Evolutionary conservation across 2,329 filamentous ascomycete species (phyloP).

Genomic region (Trichoderma koningiopsis): DNA sequence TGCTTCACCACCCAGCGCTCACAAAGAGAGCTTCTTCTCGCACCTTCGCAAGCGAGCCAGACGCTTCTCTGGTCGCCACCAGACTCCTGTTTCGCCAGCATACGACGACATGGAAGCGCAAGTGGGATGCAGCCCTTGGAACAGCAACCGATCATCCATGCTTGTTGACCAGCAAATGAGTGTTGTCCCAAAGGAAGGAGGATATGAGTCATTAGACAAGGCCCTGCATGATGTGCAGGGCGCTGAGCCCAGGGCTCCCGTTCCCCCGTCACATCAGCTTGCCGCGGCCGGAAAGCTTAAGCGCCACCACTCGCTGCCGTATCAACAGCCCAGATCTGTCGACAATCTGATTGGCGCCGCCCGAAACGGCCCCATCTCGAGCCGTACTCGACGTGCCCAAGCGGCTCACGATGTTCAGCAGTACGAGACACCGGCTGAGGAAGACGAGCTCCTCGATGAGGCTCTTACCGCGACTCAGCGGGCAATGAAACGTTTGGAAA

Average conservation of each 20-base stretch:
- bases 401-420: constrained; percentile 73
- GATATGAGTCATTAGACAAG: constrained; percentile 63
- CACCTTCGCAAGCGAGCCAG: constrained; percentile 92
- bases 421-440: constrained; percentile 94
- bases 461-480: constrained; percentile 76
- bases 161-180: constrained; percentile 64
- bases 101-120: constrained; percentile 92
- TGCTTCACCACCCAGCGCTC: constrained; percentile 73
- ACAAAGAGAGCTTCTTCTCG: constrained; percentile 97
- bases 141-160: constrained; percentile 81
- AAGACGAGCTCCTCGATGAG: constrained; percentile 93
- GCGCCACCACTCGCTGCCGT: constrained; percentile 65
- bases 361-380: constrained; percentile 68
- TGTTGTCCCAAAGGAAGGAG: constrained; percentile 53
- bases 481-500: constrained; percentile 70
- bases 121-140: constrained; percentile 87
- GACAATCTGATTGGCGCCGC: constrained; percentile 64
- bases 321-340: constrained; percentile 63
- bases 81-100: constrained; percentile 74
- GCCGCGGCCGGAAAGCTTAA: constrained; percentile 57
- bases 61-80: constrained; percentile 87
- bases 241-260: constrained; percentile 49
- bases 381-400: constrained; percentile 77
- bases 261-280: constrained; percentile 57
- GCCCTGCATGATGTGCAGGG: constrained; percentile 58